These are phyloP conservation scores for Carnegiea gigantea DNA, from an alignment of 179 eudicot genomes.

Conservation along the genomic window DNA sequence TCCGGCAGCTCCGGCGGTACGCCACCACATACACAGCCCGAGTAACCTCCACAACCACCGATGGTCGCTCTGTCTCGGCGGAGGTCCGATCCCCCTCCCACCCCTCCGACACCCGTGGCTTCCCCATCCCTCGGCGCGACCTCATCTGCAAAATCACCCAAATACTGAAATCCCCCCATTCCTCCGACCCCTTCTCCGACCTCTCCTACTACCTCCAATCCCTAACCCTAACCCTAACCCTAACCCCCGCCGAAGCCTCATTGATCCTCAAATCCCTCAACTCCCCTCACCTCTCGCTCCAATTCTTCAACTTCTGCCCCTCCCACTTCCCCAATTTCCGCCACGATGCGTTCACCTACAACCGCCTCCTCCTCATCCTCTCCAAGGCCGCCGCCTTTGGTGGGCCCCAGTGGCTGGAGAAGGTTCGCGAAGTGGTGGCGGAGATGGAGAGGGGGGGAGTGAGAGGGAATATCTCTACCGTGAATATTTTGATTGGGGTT, in stretches of 20 bases:
- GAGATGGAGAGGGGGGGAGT: constrained; percentile 61
- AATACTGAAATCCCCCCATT: constrained; percentile 35
- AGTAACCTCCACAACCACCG: constrained; percentile 43
- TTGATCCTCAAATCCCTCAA: constrained; percentile 67
- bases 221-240: constrained; percentile 47
- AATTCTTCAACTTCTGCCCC: constrained; percentile 65
- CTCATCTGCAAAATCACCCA: constrained; percentile 62
- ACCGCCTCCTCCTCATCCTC: constrained; percentile 60
- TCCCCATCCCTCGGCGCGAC: constrained; percentile 81
- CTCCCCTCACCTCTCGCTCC: constrained; percentile 48
- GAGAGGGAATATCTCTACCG: constrained; percentile 65
- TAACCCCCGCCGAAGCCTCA: constrained; percentile 66
- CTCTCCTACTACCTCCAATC: constrained; percentile 48
- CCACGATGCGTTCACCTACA: constrained; percentile 70
- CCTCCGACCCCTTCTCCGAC: constrained; percentile 47
- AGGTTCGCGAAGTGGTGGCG: constrained; percentile 31
- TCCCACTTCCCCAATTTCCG: constrained; percentile 54
- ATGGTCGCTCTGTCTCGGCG: constrained; percentile 57
- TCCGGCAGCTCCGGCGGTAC: constrained; percentile 44
- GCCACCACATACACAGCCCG: constrained; percentile 83
- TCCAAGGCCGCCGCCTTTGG: constrained; percentile 40
- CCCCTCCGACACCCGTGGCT: constrained; percentile 63
- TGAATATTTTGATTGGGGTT: constrained; percentile 73
- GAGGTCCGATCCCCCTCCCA: constrained; percentile 46
- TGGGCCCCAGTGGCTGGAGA: constrained; percentile 28